Base-by-base conservation (phyloP, 768 basidiomycete genomes). In the Suillus luteus region DNA sequence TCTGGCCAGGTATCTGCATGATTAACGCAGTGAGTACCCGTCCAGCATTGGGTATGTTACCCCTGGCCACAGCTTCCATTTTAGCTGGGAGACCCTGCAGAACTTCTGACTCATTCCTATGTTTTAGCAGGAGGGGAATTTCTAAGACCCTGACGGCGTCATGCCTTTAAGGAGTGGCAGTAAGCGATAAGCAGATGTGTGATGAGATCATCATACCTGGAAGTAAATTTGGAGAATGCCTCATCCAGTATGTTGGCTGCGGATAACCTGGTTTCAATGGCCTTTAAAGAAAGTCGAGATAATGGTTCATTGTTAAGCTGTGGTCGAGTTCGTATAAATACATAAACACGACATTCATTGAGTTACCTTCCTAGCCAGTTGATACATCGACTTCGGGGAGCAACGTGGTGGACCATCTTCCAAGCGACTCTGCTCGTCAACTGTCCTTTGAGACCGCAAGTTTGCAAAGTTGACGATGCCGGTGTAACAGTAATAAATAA, bases 351-450 rank as follows among this genome's bases (percentile, higher is more conserved):
- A 15, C 19, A 35, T 49, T 19, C 33, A n/a, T 35, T 4, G n/a
- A 37, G 59, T 49, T 43, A 69, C 70, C 64, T 67, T 67, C 24
- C 60, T 64, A 11, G 70, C 71, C 14, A 72, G 43, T 22, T 69
- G 71, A 60, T 70, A 72, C 71, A 72, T 70, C 5, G 71, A 72
- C 48, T 72, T 72, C 14, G 71, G 70, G 15, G 70, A 71, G 59
- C 70, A 71, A 27, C 48, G 41, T 38, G 60, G 52, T 48, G 61
- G 52, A n/a, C 33, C 38, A 40, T n/a, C 31, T 33, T 27, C n/a
- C 19, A 22, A 15, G 38, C 38, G 62, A 48, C 59, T 17, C 24
- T 35, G 60, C 17, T 61, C 49, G 22, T 38, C n/a, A 9, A 59
- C 12, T 15, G 2, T 7, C 9, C n/a, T 35, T 57, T 64, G 49